Evolutionary conservation across 1,284 basidiomycete genomes (phyloP).

Genomic region (Microbotryum violaceum): DNA sequence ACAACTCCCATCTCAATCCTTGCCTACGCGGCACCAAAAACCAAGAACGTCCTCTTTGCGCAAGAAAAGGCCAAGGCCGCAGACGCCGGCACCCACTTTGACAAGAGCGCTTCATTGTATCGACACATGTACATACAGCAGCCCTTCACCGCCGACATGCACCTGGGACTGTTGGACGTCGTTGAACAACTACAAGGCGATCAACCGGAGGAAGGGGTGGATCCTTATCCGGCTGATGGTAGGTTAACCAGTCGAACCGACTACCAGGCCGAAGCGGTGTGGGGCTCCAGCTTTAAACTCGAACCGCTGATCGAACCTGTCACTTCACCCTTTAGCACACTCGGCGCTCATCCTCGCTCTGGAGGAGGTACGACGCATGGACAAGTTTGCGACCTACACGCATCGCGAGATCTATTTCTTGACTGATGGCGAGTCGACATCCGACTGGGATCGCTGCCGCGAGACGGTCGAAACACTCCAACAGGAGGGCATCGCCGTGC

Average conservation of each 20-base stretch:
- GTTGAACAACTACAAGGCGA: constrained; percentile 14
- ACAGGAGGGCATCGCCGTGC: constrained; percentile 31
- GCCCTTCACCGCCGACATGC: not conserved
- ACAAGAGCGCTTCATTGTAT: constrained; percentile 20
- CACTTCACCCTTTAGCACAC: constrained; percentile 10
- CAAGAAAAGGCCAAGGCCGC: constrained; percentile 5
- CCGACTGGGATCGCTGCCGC: constrained; percentile 30
- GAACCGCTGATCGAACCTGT: not conserved
- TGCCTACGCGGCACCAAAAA: constrained; percentile 17
- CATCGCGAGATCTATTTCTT: constrained; percentile 38
- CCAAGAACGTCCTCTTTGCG: constrained; percentile 23
- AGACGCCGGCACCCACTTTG: constrained; percentile 8
- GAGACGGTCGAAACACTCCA: constrained; percentile 28
- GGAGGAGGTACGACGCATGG: constrained; percentile 26
- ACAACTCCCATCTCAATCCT: constrained; percentile 23
- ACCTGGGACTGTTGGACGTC: constrained; percentile 1
- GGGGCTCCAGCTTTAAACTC: no score
- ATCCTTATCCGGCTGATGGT: constrained; percentile 1
- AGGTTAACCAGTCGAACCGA: not conserved
- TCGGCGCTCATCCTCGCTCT: constrained; percentile 31
- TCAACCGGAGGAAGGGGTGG: constrained; percentile 4
- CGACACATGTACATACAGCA: constrained; percentile 18
- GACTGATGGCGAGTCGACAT: constrained; percentile 37
- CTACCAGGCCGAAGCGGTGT: no score
- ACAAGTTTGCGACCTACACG: constrained; percentile 28